phyloP scores from a whole-genome alignment of 768 basidiomycete genomes.

The Porpolomopsis calyptriformis region DNA sequence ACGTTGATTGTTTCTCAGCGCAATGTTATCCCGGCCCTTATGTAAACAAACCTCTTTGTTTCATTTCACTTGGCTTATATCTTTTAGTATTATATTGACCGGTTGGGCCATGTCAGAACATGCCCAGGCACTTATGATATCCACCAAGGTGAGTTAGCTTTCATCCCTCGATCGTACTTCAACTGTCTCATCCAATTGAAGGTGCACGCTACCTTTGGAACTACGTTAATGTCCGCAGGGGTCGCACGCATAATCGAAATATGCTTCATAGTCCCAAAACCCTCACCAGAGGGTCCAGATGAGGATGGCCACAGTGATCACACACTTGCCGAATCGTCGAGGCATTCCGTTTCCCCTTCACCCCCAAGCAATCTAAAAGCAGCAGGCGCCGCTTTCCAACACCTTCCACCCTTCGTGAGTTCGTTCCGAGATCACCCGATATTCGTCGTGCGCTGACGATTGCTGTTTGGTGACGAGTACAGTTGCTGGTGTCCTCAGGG shows the following conservation, averaged over 20 bases:
- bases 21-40: constrained; percentile 41
- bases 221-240: constrained; percentile 77
- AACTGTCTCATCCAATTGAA: constrained; percentile 16
- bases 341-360: constrained; percentile 6
- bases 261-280: constrained; percentile 52
- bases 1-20: constrained; percentile 30
- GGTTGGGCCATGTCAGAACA: constrained; percentile 94
- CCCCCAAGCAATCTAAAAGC: constrained; percentile 19
- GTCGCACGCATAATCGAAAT: constrained; percentile 72
- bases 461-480: not conserved
- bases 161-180: not conserved
- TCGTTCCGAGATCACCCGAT: not conserved
- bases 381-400: constrained; percentile 59
- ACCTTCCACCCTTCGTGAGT: constrained; percentile 80
- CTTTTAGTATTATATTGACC: constrained; percentile 67
- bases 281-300: constrained; percentile 23
- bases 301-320: constrained; percentile 56
- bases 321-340: constrained; percentile 39
- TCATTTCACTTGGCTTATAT: not conserved
- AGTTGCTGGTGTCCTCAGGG: constrained; percentile 71
- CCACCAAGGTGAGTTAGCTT: constrained; percentile 49
- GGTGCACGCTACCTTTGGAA: constrained; percentile 82
- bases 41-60: not conserved
- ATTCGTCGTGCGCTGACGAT: constrained; percentile 5
- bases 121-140: constrained; percentile 72